phyloP scores from a whole-genome alignment of 805 yeast species.

The Hanseniaspora pseudoguilliermondii region DNA sequence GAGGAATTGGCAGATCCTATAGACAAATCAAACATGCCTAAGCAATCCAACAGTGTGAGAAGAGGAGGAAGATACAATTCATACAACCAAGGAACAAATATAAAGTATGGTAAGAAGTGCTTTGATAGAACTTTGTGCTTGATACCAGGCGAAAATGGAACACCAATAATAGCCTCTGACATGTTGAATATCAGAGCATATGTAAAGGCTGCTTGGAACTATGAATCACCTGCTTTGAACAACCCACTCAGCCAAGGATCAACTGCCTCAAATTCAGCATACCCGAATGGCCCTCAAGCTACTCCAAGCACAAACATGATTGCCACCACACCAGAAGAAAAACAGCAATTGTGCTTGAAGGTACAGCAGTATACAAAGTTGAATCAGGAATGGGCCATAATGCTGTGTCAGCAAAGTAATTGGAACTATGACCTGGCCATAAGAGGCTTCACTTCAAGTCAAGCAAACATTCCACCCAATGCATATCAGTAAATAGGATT shows the following conservation, averaged over 20 bases:
- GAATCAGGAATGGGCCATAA: constrained; percentile 62
- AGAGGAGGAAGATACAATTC: constrained; percentile 14
- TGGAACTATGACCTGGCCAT: constrained; percentile 68
- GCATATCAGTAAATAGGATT: constrained; percentile 25
- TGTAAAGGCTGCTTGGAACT: constrained; percentile 48
- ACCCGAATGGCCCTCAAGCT: constrained; percentile 15
- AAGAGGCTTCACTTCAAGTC: constrained; percentile 56
- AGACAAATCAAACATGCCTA: constrained; percentile 20
- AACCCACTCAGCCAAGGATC: not conserved
- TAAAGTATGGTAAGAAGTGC: constrained; percentile 42
- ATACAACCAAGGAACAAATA: constrained; percentile 24
- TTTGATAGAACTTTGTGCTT: constrained; percentile 79
- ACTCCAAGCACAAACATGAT: constrained; percentile 32
- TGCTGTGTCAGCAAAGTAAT: constrained; percentile 77
- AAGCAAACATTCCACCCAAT: constrained; percentile 44
- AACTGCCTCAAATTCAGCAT: not conserved
- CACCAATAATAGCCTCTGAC: constrained; percentile 82
- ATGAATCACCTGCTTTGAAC: constrained; percentile 7
- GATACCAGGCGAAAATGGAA: constrained; percentile 49
- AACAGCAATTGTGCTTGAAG: constrained; percentile 51
- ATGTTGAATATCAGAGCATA: constrained; percentile 53
- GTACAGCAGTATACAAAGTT: constrained; percentile 61
- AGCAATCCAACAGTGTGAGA: constrained; percentile 19
- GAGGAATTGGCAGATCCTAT: constrained; percentile 55
- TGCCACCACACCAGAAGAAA: constrained; percentile 38